These are phyloP conservation scores for Skeletonema tropicum DNA, from an alignment of 108 stramenopile genomes.

Conservation along the genomic window DNA sequence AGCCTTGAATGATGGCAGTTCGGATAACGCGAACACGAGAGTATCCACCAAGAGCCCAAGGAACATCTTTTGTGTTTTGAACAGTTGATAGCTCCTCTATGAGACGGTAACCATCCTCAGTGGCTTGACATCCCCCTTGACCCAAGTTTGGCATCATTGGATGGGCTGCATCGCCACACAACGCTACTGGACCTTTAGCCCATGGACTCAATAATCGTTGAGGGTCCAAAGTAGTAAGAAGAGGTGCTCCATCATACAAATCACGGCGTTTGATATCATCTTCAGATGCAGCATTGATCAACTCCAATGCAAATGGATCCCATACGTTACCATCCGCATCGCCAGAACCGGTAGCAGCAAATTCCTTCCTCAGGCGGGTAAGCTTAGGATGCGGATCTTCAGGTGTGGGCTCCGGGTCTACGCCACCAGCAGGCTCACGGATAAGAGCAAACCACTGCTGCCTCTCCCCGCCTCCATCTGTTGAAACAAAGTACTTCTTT, in stretches of 20 bases:
- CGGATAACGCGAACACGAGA: constrained; percentile 74
- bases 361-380: constrained; percentile 83
- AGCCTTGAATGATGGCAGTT: constrained; percentile 84
- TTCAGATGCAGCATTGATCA: constrained; percentile 91
- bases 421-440: constrained; percentile 88
- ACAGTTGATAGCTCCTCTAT: constrained; percentile 88
- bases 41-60: constrained; percentile 70
- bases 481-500: constrained; percentile 96
- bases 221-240: constrained; percentile 67
- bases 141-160: constrained; percentile 95
- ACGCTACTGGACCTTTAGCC: constrained; percentile 88
- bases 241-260: constrained; percentile 95
- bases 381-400: constrained; percentile 89
- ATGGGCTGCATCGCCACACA: constrained; percentile 97
- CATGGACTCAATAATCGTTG: constrained; percentile 75
- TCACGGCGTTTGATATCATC: constrained; percentile 95
- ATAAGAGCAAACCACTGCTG: constrained; percentile 98
- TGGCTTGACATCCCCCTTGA: constrained; percentile 96
- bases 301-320: constrained; percentile 91
- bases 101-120: constrained; percentile 95
- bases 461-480: constrained; percentile 96
- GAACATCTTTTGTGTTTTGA: constrained; percentile 72
- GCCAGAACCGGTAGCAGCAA: constrained; percentile 63
- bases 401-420: constrained; percentile 82
- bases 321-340: constrained; percentile 90